phyloP scores from a whole-genome alignment of 306 rosid species.

The Sphenostylis stenocarpa region DNA sequence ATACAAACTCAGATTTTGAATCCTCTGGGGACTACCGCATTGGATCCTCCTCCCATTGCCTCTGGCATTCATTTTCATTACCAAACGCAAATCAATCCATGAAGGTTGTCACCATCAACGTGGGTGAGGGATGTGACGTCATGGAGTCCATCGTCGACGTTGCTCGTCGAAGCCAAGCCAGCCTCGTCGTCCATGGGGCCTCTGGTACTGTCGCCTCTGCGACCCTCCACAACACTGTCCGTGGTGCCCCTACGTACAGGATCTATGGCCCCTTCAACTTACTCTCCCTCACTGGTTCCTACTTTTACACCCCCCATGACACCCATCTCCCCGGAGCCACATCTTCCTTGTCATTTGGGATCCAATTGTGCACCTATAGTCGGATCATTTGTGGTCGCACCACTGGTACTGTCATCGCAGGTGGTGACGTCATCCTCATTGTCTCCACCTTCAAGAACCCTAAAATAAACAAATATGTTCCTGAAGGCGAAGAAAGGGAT shows the following conservation, averaged over 20 bases:
- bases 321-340: too few relatives aligned
- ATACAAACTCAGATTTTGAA: neutral
- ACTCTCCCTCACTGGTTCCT: constrained; percentile 32
- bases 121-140: neutral
- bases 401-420: neutral
- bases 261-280: constrained; percentile 54
- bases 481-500: neutral
- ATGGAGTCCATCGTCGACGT: neutral
- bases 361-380: neutral
- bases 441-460: neutral
- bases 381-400: too few relatives aligned
- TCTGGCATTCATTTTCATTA: neutral
- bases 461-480: neutral
- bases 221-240: neutral
- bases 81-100: neutral
- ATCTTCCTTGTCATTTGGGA: constrained; percentile 12
- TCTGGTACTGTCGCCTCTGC: neutral
- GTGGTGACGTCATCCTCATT: neutral
- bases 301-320: neutral
- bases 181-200: neutral
- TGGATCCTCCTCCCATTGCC: neutral
- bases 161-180: neutral
- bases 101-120: neutral
- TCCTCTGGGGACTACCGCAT: neutral
- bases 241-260: neutral